phyloP scores from a whole-genome alignment of 148 eudicot genomes.

The Polygonum aviculare region DNA sequence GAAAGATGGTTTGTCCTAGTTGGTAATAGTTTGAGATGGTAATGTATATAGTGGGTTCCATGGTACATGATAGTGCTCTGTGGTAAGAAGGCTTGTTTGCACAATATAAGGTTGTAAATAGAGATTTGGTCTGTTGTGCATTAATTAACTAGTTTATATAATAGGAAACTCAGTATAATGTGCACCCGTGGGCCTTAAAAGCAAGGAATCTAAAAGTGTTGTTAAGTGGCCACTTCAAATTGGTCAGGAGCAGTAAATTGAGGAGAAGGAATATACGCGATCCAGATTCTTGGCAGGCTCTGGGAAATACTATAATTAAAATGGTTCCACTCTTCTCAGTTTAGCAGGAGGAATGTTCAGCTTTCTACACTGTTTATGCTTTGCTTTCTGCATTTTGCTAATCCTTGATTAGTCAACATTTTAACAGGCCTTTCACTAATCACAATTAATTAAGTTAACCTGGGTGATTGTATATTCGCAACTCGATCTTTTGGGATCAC shows the following conservation, averaged over 20 bases:
- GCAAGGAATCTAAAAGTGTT: not conserved
- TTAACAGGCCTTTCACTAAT: not conserved
- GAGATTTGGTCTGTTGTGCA: not conserved
- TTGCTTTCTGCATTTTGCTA: not conserved
- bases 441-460: not conserved
- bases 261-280: not conserved
- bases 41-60: not conserved
- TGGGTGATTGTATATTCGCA: not conserved
- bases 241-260: not conserved
- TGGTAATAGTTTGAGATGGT: not conserved
- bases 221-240: not conserved
- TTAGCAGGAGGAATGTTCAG: not conserved
- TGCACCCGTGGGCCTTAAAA: no score
- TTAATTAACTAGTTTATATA: not conserved
- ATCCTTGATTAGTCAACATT: not conserved
- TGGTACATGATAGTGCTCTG: no score
- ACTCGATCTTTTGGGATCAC: conserved; percentile 1
- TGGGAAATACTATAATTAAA: not conserved
- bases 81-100: not conserved
- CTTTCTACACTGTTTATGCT: not conserved
- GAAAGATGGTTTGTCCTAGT: not conserved
- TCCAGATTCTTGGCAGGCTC: not conserved
- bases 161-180: no score
- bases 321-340: no score
- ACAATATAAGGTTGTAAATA: not conserved